Evolutionary conservation across 129 eudicot species (phyloP), one percentile per base, ranked within the genome.

Genomic region (Flaveria trinervia): DNA sequence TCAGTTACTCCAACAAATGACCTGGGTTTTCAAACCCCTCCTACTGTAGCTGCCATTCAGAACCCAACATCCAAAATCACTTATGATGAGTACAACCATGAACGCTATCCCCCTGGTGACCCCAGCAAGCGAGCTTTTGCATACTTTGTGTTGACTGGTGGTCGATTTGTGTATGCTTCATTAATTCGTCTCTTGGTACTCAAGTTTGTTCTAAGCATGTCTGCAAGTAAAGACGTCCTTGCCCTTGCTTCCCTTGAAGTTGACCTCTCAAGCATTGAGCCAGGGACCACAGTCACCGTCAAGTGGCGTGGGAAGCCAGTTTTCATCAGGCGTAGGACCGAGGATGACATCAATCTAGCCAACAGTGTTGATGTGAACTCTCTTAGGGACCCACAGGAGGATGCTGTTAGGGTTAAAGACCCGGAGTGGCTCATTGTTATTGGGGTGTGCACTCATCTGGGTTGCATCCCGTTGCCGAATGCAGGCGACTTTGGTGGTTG

Each of bases 281-380:
- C 96, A 3, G 96, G 96, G 72, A 74, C 85, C 17, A 90, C 96
- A 12, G 92, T 88, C 5, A 90, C 96, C 0, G 96, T 90, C 14
- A 90, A 90, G 84, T 90, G 96, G 96, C 92, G 93, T 80, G 93
- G 96, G 23, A 90, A 90, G 68, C 93, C 96, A 25, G 97, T 91
- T 52, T 91, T 91, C 75, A 91, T 91, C 72, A 83, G 92, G 71
- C 92, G 86, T 9, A 80, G 96, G 64, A 90, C 89, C 15, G 93
- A 88, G 36, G 92, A 90, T n/a, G 96, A 90, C 84, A 81, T 90
- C 57, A 82, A 77, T 25, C 48, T 85, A 82, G 96, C 96, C 9
- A 90, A 90, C 84, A 90, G 89, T 79, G 93, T 90, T 26, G 93
- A 90, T 45, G 69, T 90, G 17, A 77, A 72, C 77, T 77, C 93